phyloP scores from a whole-genome alignment of 495 filamentous ascomycete genomes.

The Podospora bellae-mahoneyi region DNA sequence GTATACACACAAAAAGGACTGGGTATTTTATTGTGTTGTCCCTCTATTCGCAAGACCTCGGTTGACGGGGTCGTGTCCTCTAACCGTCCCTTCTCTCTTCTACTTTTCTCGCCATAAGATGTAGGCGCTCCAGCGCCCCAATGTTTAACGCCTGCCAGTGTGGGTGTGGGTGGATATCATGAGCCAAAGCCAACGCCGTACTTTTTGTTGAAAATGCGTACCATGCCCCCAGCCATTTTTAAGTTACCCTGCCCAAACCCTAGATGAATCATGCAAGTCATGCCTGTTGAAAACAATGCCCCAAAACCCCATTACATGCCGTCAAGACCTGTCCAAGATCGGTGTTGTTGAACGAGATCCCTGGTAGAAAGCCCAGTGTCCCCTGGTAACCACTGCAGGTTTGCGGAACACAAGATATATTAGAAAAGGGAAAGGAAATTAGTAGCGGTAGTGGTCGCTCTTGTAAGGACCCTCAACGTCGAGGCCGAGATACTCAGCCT shows the following conservation, averaged over 20 bases:
- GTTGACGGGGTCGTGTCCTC: slow-evolving; percentile 31
- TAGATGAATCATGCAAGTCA: slow-evolving; percentile 48
- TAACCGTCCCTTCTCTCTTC: not conserved
- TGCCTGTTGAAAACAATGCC: slow-evolving; percentile 48
- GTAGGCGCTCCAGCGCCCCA: slow-evolving; percentile 16
- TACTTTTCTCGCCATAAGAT: slow-evolving; percentile 16
- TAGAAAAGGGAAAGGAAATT: slow-evolving; percentile 29
- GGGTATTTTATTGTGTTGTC: slow-evolving; percentile 5
- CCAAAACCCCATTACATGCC: slow-evolving; percentile 27
- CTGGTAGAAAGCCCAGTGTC: slow-evolving; percentile 10
- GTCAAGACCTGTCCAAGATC: slow-evolving; percentile 26
- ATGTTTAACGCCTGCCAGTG: slow-evolving; percentile 35
- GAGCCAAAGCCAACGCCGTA: slow-evolving; percentile 50
- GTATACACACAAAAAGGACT: slow-evolving; percentile 8
- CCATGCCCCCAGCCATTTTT: slow-evolving; percentile 46
- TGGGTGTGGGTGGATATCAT: slow-evolving; percentile 42
- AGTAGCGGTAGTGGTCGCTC: slow-evolving; percentile 72
- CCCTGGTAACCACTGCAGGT: slow-evolving; percentile 18
- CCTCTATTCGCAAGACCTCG: slow-evolving; percentile 27
- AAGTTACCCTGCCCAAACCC: slow-evolving; percentile 40
- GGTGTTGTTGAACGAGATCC: slow-evolving; percentile 32
- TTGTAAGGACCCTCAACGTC: slow-evolving; percentile 87
- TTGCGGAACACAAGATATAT: slow-evolving; percentile 14
- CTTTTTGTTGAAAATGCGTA: slow-evolving; percentile 54
- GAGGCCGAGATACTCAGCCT: slow-evolving; percentile 92